Evolutionary conservation across 2,329 filamentous ascomycete species (phyloP).

Genomic region (Magnaporthiopsis incrustans): DNA sequence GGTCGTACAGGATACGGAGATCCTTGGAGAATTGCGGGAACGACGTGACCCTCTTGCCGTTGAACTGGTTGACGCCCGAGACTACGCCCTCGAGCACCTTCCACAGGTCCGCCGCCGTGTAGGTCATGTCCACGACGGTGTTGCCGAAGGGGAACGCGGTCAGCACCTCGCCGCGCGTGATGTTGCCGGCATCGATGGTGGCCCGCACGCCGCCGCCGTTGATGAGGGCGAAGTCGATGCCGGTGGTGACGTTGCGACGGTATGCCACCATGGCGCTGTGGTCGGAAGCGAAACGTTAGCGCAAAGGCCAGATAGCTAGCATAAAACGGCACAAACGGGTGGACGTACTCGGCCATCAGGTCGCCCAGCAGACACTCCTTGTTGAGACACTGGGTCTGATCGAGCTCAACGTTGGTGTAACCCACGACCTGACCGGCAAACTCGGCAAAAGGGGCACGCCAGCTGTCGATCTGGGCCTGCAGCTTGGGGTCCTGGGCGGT

Average conservation of each 20-base stretch:
- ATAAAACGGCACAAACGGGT: background rate
- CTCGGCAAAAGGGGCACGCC: constrained; percentile 53
- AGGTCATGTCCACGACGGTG: constrained; percentile 48
- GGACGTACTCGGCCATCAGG: constrained; percentile 39
- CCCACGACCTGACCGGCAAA: constrained; percentile 52
- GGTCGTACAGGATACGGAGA: constrained; percentile 51
- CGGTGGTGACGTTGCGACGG: constrained; percentile 38
- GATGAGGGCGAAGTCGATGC: constrained; percentile 49
- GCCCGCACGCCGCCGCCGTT: constrained; percentile 59
- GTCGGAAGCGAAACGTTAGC: no score
- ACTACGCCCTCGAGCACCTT: constrained; percentile 52
- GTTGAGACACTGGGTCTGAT: constrained; percentile 49
- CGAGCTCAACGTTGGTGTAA: constrained; percentile 43
- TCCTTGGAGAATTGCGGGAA: constrained; percentile 53
- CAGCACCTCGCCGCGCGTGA: constrained; percentile 56
- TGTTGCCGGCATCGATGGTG: constrained; percentile 50
- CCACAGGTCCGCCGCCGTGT: constrained; percentile 46
- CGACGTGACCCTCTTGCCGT: constrained; percentile 42
- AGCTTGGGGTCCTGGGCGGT: constrained; percentile 49
- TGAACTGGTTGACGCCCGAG: constrained; percentile 44
- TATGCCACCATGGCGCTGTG: constrained; percentile 50
- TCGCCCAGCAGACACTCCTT: constrained; percentile 51
- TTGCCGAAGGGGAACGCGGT: constrained; percentile 61
- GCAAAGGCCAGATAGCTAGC: background rate
- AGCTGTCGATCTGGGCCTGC: constrained; percentile 48